A percentile compares a stretch with the other conserved stretches of the same genome.
phyloP scores from a whole-genome alignment of 106 monocot genomes.

The Platanthera guangdongensis region DNA sequence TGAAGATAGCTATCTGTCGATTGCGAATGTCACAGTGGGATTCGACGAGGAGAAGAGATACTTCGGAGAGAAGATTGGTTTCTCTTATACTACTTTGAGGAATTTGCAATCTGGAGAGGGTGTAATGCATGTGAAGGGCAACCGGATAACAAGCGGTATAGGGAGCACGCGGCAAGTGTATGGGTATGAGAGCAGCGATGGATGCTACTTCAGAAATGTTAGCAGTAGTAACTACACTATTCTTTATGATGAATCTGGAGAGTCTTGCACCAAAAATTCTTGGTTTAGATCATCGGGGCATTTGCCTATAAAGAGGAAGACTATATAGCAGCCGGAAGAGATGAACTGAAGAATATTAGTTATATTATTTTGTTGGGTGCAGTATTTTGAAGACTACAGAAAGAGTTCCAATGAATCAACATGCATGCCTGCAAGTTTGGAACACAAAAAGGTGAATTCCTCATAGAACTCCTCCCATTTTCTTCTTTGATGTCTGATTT shows the following conservation, averaged over 20 bases:
- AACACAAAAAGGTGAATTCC: neutral
- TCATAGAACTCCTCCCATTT: neutral
- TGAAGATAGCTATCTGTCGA: slow-evolving; percentile 27
- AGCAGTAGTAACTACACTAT: slow-evolving; percentile 82
- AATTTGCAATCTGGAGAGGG: slow-evolving; percentile 59
- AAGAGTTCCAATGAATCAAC: neutral
- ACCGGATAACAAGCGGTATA: slow-evolving; percentile 48
- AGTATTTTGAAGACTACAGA: neutral
- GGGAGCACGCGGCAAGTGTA: slow-evolving; percentile 61
- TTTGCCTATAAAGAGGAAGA: neutral
- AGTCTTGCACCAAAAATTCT: slow-evolving; percentile 24
- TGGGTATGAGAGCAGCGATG: slow-evolving; percentile 62
- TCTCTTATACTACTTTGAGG: slow-evolving; percentile 25
- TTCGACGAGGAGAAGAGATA: slow-evolving; percentile 60
- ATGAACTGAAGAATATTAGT: neutral
- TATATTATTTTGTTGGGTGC: neutral
- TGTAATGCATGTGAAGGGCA: slow-evolving; percentile 55
- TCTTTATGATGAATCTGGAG: slow-evolving; percentile 46
- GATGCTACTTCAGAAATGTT: slow-evolving; percentile 89
- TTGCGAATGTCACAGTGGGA: slow-evolving; percentile 42
- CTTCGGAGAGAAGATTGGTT: slow-evolving; percentile 39
- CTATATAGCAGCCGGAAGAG: neutral
- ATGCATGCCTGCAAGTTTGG: neutral
- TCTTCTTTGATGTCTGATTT: neutral
- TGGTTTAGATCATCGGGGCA: slow-evolving; percentile 4